Evolutionary conservation across 1,139 yeast genomes (phyloP), one percentile per base, ranked within the genome.

Genomic region (Blastobotrys capitulatus): DNA sequence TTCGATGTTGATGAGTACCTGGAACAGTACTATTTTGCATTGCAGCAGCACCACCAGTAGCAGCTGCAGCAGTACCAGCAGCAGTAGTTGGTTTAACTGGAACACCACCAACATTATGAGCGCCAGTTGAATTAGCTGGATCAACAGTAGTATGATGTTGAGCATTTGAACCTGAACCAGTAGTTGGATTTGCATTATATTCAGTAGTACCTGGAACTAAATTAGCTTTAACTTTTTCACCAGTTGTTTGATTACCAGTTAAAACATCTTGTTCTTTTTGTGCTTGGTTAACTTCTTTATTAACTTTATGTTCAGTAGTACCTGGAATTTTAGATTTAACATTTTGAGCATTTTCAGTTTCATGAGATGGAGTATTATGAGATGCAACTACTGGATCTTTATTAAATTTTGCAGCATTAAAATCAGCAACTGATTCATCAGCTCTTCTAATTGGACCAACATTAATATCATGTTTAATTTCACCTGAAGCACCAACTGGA

Each of bases 261-360:
- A 35, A 16, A 35, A 35, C 38, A 35, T 35, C 38, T 35, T 20
- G 38, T 19, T 35, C 38, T 15, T 13, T 7, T 35, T 35, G 38
- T 5, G 15, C 13, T 10, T 8, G 38, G 7, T 32, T 32, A 18
- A 32, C 22, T 25, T 37, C 40, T 25, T 37, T 37, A 15, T 38
- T 13, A n/a, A 19, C 16, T 26, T 38, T 7, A 19, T 25, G 6
- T 27, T 39, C 34, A 12, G 31, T 13, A 19, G 34, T 26, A 16
- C 44, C 44, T 29, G 44, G 44, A 29, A 41, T 15, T 25, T 41
- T 19, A 29, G 27, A 25, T 10, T 41, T 27, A 29, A 7, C 26
- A n/a, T 37, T 22, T 10, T 37, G 40, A 6, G 27, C 26, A 22
- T 6, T 18, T 10, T 25, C 26, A 22, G 25, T 22, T 22, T 22